These are phyloP conservation scores for Camelina laxa DNA, from an alignment of 345 rosid species.

Conservation along the genomic window DNA sequence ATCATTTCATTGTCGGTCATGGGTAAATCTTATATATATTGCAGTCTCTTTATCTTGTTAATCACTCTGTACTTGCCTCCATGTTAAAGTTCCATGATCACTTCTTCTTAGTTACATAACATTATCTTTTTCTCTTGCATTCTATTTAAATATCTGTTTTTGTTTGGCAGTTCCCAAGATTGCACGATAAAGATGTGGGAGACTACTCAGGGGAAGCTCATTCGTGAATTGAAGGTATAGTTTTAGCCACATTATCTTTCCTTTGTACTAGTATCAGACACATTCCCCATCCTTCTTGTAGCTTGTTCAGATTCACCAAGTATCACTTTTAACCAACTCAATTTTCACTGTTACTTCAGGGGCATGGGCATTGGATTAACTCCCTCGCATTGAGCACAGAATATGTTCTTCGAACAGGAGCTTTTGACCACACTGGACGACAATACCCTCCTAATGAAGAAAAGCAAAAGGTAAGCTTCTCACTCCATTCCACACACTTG, in stretches of 20 bases:
- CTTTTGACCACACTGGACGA: slow-evolving; percentile 92
- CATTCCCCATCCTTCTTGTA: background rate
- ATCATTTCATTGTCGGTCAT: background rate
- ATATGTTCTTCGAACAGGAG: slow-evolving; percentile 93
- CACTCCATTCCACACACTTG: background rate
- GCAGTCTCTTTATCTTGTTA: background rate
- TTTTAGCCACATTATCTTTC: slow-evolving; percentile 1
- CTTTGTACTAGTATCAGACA: background rate
- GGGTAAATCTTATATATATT: no score
- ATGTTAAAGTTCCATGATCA: background rate
- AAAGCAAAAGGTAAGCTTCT: slow-evolving; percentile 67
- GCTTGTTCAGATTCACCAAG: background rate
- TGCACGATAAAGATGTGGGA: slow-evolving; percentile 98
- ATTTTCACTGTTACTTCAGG: slow-evolving; percentile 49
- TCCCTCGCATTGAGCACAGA: slow-evolving; percentile 96
- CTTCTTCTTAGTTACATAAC: background rate
- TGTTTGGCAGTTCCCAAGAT: slow-evolving; percentile 79
- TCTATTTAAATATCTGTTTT: slow-evolving; percentile 26
- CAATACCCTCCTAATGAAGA: slow-evolving; percentile 75
- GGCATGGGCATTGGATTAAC: slow-evolving; percentile 99
- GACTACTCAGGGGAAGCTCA: slow-evolving; percentile 91
- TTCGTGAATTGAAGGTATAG: slow-evolving; percentile 91
- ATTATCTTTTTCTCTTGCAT: background rate
- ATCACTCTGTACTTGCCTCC: background rate
- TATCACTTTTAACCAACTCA: slow-evolving; percentile 6